Conservation (phyloP, 805 yeast species). For the Lachancea dasiensis region DNA sequence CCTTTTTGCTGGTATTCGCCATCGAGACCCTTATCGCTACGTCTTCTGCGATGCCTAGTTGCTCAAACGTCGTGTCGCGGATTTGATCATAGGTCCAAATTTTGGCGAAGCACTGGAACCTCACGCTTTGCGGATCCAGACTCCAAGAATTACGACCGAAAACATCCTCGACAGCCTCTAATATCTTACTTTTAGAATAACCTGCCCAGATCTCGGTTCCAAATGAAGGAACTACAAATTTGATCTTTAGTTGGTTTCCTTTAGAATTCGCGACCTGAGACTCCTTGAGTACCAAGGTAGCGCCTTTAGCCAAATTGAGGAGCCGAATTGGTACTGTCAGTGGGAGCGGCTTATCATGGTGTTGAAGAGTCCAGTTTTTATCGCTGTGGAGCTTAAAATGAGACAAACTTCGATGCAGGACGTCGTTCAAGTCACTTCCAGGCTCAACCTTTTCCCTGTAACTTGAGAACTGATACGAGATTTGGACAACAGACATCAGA, state of each 20-base stretch:
- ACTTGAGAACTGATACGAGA: conserved; percentile 32
- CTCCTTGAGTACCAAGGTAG: conserved; percentile 32
- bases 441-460: conserved; percentile 34
- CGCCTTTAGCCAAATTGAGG: conserved; percentile 40
- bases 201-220: conserved; percentile 25
- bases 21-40: conserved; percentile 4
- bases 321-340: conserved; percentile 40
- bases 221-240: conserved; percentile 26
- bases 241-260: conserved; percentile 23
- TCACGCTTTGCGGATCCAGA: conserved; percentile 3
- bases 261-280: conserved; percentile 1
- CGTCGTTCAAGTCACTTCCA: conserved; percentile 34
- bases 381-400: conserved; percentile 33
- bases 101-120: conserved; percentile 24
- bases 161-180: conserved; percentile 15
- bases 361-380: conserved; percentile 21
- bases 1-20: neutral
- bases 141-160: conserved; percentile 14
- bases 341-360: conserved; percentile 33
- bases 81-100: conserved; percentile 9
- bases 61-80: conserved; percentile 4
- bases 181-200: conserved; percentile 15
- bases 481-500: conserved; percentile 38
- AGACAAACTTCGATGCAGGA: conserved; percentile 31
- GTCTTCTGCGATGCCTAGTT: conserved; percentile 8